These are phyloP conservation scores for Naganishia friedmannii DNA, from an alignment of 768 basidiomycete species.

Conservation along the genomic window DNA sequence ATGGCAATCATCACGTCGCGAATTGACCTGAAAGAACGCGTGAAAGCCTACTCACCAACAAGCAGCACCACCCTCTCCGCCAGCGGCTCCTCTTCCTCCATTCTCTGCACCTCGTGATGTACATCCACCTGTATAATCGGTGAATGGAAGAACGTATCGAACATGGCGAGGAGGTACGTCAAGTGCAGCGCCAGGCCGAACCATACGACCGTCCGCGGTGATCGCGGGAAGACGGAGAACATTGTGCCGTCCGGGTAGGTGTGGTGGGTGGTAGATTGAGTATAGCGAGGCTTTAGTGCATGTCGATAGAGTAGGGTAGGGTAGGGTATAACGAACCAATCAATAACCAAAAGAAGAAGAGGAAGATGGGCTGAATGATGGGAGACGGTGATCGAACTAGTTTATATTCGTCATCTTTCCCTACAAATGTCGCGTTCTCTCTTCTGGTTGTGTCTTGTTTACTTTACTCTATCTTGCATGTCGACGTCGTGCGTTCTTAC, in stretches of 20 bases:
- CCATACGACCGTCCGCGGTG: constrained; percentile 49
- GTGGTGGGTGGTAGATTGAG: neutral
- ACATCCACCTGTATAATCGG: constrained; percentile 32
- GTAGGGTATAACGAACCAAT: too few relatives aligned
- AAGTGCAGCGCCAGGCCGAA: constrained; percentile 72
- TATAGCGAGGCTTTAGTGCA: too few relatives aligned
- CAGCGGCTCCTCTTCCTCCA: constrained; percentile 56
- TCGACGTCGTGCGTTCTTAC: too few relatives aligned
- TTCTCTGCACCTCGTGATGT: constrained; percentile 64
- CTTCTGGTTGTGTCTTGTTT: too few relatives aligned
- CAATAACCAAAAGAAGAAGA: too few relatives aligned
- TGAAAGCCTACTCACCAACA: constrained; percentile 59
- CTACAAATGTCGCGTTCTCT: too few relatives aligned
- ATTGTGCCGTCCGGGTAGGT: neutral
- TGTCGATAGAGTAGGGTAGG: too few relatives aligned
- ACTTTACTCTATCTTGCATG: neutral
- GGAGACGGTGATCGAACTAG: too few relatives aligned
- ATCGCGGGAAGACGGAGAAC: constrained; percentile 17
- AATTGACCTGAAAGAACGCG: neutral
- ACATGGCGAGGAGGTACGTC: constrained; percentile 57
- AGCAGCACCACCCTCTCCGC: constrained; percentile 76
- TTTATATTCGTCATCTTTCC: neutral
- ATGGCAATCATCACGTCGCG: neutral
- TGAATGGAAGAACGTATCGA: constrained; percentile 79
- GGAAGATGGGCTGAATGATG: too few relatives aligned